phyloP scores from a whole-genome alignment of 2,329 filamentous ascomycete genomes.

The Clonostachys rhizophaga region DNA sequence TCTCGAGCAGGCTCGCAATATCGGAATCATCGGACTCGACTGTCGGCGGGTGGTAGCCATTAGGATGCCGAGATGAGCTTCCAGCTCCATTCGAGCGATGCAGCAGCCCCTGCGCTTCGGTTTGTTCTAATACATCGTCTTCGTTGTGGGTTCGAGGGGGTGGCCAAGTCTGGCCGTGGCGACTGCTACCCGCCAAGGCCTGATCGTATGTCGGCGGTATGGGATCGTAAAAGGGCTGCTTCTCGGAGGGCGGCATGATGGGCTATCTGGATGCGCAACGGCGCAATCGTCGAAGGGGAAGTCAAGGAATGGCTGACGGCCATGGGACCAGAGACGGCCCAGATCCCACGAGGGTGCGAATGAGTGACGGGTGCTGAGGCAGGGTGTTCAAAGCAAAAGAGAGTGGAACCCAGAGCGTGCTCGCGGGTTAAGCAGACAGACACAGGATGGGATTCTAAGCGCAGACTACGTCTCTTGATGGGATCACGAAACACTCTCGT shows the following conservation, averaged over 20 bases:
- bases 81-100: slow-evolving; percentile 39
- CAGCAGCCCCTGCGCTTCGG: slow-evolving; percentile 75
- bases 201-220: slow-evolving; percentile 37
- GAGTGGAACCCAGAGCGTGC: too few relatives aligned
- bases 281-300: too few relatives aligned
- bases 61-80: slow-evolving; percentile 34
- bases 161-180: slow-evolving; percentile 21
- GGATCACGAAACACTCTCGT: too few relatives aligned
- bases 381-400: background rate
- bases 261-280: slow-evolving; percentile 1
- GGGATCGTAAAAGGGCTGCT: slow-evolving; percentile 34
- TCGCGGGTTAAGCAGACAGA: too few relatives aligned
- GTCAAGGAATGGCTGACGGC: too few relatives aligned
- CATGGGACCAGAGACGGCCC: too few relatives aligned
- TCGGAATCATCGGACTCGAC: slow-evolving; percentile 66
- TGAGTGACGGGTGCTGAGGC: too few relatives aligned
- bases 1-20: slow-evolving; percentile 44
- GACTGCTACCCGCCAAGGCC: slow-evolving; percentile 28
- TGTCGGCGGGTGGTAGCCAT: slow-evolving; percentile 72
- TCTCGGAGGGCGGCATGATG: slow-evolving; percentile 24
- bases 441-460: too few relatives aligned
- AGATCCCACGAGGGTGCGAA: too few relatives aligned
- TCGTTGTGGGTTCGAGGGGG: slow-evolving; percentile 28
- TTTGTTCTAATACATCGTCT: slow-evolving; percentile 39
- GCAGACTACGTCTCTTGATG: too few relatives aligned